Base-by-base conservation (phyloP, 306 rosid species). In the Corylus americana region DNA sequence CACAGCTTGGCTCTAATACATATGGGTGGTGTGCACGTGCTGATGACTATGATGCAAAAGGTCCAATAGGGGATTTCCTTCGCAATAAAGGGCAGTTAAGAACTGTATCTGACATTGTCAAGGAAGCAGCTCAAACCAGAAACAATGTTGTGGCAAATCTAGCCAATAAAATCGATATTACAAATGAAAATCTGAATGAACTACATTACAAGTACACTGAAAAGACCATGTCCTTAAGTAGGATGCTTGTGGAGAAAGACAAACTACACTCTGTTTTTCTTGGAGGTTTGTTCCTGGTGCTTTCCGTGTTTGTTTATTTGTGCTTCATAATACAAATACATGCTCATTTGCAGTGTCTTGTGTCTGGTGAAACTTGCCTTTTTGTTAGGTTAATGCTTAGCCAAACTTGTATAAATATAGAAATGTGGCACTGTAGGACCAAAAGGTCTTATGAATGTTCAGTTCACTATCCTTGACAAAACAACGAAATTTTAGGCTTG, bases 21-120 rank as follows among this genome's bases (percentile, higher is more conserved):
- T 95, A 83, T 86, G 98, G 99, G 75, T 95, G 99, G 99, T 73
- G 89, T 78, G 99, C 99, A 0, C 96, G 97, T 39, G 90, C 88
- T 74, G 93, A 88, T 80, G 99, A 95, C 74, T 93, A 83, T 70
- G 70, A 55, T 11, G 83, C 92, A 54, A 81, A 76, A 49, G 99
- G 94, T 59, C 84, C 82, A 5, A 87, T 93, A 22, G 99, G 99
- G 76, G 91, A 86, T 71, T 95, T 88, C 85, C 98, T 93, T 45
- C 94, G 94, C 67, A 73, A 73, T 81, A 90, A 87, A 73, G 98
- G 99, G 77, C 86, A 81, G 81, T 80, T 95, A 83, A 89, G 92
- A 85, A 93, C 98, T 3, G 73, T 95, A 62, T 85, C 96, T 2
- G 98, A 90, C 74, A 87, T 95, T 80, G 93, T 86, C 83, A 88